A percentile compares a stretch with the other conserved stretches of the same genome.
These are phyloP conservation scores for Volvox reticuliferus DNA, from an alignment of 139 green algal species.

Conservation along the genomic window DNA sequence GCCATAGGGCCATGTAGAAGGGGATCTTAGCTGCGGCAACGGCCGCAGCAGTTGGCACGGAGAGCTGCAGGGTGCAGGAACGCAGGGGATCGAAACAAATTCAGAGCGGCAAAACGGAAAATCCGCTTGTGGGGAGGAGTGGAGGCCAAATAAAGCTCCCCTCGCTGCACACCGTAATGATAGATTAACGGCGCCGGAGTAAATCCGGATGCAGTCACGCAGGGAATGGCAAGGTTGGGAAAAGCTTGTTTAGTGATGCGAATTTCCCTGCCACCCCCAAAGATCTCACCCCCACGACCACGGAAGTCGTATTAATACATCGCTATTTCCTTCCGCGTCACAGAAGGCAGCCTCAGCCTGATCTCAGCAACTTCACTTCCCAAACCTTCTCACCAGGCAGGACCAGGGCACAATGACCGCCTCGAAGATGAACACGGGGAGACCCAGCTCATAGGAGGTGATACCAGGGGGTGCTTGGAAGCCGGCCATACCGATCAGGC, in stretches of 20 bases:
- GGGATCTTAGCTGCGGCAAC: constrained; percentile 14
- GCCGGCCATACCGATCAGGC: neutral
- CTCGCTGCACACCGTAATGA: neutral
- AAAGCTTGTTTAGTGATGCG: neutral
- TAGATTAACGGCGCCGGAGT: too few species aligned
- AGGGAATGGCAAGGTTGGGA: neutral
- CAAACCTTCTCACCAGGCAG: neutral
- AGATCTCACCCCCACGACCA: neutral
- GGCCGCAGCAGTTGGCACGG: neutral
- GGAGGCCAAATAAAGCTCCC: neutral
- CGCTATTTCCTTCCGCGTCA: neutral
- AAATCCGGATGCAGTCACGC: too few species aligned
- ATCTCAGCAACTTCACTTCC: neutral
- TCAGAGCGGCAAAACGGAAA: neutral
- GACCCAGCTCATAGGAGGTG: constrained; percentile 17
- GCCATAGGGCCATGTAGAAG: constrained; percentile 10
- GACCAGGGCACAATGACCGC: constrained; percentile 16
- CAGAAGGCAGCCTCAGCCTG: neutral
- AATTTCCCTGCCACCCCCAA: neutral
- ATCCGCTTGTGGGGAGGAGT: neutral
- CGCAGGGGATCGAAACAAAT: neutral
- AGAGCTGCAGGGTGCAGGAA: constrained; percentile 9
- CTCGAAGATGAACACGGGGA: constrained; percentile 19
- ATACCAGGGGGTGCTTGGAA: constrained; percentile 12
- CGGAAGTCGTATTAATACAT: neutral